These are phyloP conservation scores for Septoria linicola DNA, from an alignment of 2,329 filamentous ascomycete genomes.

Conservation along the genomic window DNA sequence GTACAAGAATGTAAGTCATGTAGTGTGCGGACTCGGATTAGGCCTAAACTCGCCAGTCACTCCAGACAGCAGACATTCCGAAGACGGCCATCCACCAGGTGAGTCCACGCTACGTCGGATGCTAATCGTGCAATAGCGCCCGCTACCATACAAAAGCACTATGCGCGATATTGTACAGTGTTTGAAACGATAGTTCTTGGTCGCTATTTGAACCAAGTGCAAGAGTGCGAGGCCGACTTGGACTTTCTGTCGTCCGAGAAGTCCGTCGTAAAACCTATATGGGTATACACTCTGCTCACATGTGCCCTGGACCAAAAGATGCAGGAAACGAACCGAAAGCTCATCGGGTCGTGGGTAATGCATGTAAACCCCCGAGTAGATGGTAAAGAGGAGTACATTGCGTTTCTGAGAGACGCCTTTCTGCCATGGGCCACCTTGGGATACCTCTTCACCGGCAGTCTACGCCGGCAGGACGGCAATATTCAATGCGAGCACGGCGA, in stretches of 20 bases:
- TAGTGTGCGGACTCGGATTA: neutral
- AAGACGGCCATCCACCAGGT: constrained; percentile 11
- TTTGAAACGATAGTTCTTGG: constrained; percentile 52
- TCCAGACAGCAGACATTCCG: neutral
- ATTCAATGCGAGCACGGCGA: constrained; percentile 45
- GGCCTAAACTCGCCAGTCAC: neutral
- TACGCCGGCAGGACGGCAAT: constrained; percentile 35
- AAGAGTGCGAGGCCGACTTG: constrained; percentile 47
- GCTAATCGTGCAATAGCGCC: constrained; percentile 16
- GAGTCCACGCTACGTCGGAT: constrained; percentile 12
- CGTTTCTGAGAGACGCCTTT: constrained; percentile 43
- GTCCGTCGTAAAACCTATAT: constrained; percentile 41
- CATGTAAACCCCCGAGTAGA: constrained; percentile 30
- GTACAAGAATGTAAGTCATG: constrained; percentile 5
- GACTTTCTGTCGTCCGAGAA: constrained; percentile 39
- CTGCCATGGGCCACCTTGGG: constrained; percentile 51
- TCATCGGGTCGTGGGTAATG: constrained; percentile 49
- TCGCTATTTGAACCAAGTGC: constrained; percentile 51
- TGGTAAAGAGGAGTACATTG: constrained; percentile 31
- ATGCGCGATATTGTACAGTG: constrained; percentile 46
- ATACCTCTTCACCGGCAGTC: constrained; percentile 43
- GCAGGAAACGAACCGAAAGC: constrained; percentile 49
- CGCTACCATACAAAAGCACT: constrained; percentile 34
- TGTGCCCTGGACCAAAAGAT: constrained; percentile 43
- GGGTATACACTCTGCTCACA: constrained; percentile 46